phyloP scores from a whole-genome alignment of 2,329 filamentous ascomycete species.

The Ophiostoma australiae region DNA sequence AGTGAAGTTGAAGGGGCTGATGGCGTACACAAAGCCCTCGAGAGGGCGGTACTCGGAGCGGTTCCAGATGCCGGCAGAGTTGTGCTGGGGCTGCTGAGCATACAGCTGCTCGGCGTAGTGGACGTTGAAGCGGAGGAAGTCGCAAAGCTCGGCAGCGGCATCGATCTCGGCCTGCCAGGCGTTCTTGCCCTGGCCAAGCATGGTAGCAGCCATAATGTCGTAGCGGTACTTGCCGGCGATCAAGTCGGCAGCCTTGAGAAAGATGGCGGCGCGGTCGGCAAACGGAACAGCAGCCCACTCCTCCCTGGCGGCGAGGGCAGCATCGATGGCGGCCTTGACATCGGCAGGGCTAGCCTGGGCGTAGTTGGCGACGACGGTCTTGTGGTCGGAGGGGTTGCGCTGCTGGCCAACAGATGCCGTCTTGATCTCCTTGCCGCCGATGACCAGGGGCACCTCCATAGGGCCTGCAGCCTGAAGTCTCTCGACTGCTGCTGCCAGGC shows the following conservation, averaged over 20 bases:
- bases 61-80: conserved; percentile 85
- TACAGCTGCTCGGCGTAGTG: conserved; percentile 91
- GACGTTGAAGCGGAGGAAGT: conserved; percentile 93
- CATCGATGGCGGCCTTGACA: conserved; percentile 73
- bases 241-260: conserved; percentile 92
- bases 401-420: conserved; percentile 64
- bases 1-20: conserved; percentile 96
- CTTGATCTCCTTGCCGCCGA: conserved; percentile 76
- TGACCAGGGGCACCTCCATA: conserved; percentile 73
- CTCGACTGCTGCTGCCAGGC: conserved; percentile 68
- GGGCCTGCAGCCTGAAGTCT: conserved; percentile 63
- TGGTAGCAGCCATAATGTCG: conserved; percentile 92
- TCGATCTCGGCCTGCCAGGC: conserved; percentile 99
- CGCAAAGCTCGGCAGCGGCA: conserved; percentile 81
- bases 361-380: conserved; percentile 72
- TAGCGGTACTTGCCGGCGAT: conserved; percentile 91
- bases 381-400: conserved; percentile 77
- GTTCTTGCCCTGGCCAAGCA: conserved; percentile 96
- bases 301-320: conserved; percentile 78
- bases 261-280: conserved; percentile 83
- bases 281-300: conserved; percentile 85
- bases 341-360: conserved; percentile 73
- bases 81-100: conserved; percentile 76
- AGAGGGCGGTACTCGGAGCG: conserved; percentile 82
- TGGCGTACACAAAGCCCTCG: conserved; percentile 92